phyloP scores from a whole-genome alignment of 2,329 filamentous ascomycete genomes.

The Xylaria multiplex region DNA sequence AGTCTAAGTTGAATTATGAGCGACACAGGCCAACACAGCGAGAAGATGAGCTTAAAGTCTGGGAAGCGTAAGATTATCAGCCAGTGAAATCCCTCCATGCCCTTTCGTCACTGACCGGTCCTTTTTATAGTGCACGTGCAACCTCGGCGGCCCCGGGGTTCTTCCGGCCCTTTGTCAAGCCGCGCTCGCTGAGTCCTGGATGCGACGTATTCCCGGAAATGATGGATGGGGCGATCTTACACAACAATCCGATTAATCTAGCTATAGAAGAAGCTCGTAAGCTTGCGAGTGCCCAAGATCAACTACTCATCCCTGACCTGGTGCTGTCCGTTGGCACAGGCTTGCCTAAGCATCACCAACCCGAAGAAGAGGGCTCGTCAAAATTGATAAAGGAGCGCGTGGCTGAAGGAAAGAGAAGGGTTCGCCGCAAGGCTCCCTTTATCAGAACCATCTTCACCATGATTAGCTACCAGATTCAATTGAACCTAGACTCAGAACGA shows the following conservation, averaged over 20 bases:
- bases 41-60: background rate
- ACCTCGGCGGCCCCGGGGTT: slow-evolving; percentile 11
- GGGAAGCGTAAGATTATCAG: slow-evolving; percentile 7
- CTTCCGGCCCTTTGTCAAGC: background rate
- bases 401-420: background rate
- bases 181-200: no score
- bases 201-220: background rate
- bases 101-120: no score
- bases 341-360: background rate
- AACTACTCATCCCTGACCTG: background rate
- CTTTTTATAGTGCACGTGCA: slow-evolving; percentile 3
- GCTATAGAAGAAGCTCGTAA: slow-evolving; percentile 2
- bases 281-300: background rate
- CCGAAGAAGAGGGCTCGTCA: no score
- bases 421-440: background rate
- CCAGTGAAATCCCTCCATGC: no score
- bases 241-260: slow-evolving; percentile 14
- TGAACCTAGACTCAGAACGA: slow-evolving; percentile 6
- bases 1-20: background rate
- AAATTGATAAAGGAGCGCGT: background rate
- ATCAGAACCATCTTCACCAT: slow-evolving; percentile 15
- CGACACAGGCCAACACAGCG: background rate
- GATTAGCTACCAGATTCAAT: slow-evolving; percentile 1
- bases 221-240: slow-evolving; percentile 11
- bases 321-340: slow-evolving; percentile 8